Percentiles rank a stretch among this genome's conserved stretches.
Conservation (phyloP, 371 early-diverging fungal genomes). For the Entomophthora muscae region DNA sequence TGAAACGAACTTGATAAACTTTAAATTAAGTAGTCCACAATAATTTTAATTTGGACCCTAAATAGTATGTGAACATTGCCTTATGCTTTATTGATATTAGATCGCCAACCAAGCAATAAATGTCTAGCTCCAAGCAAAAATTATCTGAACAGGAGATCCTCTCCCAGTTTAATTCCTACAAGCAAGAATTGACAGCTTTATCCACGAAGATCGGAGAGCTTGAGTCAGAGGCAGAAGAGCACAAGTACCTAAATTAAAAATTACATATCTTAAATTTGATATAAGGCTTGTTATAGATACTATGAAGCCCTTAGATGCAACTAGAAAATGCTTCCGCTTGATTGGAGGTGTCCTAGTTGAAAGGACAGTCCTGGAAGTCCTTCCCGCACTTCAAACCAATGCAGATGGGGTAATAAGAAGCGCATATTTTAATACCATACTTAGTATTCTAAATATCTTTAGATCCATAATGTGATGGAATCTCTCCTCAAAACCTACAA, state of each 20-base stretch:
- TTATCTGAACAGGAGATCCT: conserved; percentile 40
- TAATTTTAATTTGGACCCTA: too few relatives aligned
- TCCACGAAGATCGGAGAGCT: conserved; percentile 86
- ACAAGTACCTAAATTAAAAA: conserved; percentile 36
- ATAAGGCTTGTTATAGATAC: conserved; percentile 81
- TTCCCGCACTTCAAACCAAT: conserved; percentile 78
- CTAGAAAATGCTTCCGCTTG: conserved; percentile 82
- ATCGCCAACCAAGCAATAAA: too few relatives aligned
- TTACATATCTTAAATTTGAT: background rate
- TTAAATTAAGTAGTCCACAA: too few relatives aligned
- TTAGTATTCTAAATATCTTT: background rate
- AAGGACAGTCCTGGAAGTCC: conserved; percentile 76
- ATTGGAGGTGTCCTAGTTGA: conserved; percentile 88
- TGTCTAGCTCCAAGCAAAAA: conserved; percentile 1
- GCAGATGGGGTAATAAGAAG: conserved; percentile 44
- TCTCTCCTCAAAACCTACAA: conserved; percentile 60
- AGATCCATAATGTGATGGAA: conserved; percentile 61
- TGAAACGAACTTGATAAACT: too few relatives aligned
- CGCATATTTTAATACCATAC: background rate
- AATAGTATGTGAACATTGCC: too few relatives aligned
- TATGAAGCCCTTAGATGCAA: conserved; percentile 54
- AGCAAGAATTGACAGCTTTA: conserved; percentile 64
- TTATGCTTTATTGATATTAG: too few relatives aligned
- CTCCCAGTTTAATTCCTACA: conserved; percentile 56
- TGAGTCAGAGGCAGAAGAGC: conserved; percentile 86